These are phyloP conservation scores for Podaxis sp. DNA, from an alignment of 768 basidiomycete genomes.

Conservation along the genomic window DNA sequence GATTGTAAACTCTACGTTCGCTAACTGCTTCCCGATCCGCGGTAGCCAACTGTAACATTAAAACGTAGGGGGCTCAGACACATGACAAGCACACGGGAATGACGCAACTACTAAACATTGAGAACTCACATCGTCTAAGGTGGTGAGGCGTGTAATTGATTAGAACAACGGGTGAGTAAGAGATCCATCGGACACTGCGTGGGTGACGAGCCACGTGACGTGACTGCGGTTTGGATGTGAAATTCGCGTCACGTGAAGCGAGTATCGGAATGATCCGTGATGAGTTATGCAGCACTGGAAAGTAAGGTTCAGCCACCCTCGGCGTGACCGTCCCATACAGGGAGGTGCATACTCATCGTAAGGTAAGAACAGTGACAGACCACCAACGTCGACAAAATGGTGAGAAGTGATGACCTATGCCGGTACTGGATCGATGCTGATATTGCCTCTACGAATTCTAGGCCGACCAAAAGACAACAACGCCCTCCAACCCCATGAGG, in stretches of 20 bases:
- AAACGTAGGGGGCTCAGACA: neutral
- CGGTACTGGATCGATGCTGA: conserved; percentile 9
- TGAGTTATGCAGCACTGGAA: conserved; percentile 32
- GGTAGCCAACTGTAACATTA: neutral
- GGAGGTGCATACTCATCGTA: conserved; percentile 22
- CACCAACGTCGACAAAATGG: conserved; percentile 42
- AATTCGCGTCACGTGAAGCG: neutral
- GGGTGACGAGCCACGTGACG: neutral
- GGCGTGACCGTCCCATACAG: conserved; percentile 26
- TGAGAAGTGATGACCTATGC: conserved; percentile 23
- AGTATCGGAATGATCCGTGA: conserved; percentile 27
- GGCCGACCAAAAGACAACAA: conserved; percentile 82
- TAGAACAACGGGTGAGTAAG: neutral
- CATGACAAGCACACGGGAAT: neutral
- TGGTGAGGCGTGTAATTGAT: neutral
- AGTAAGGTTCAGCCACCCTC: conserved; percentile 44
- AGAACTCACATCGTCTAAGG: neutral
- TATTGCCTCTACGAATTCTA: conserved; percentile 27
- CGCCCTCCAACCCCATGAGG: conserved; percentile 92
- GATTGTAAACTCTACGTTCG: neutral
- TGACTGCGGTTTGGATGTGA: neutral
- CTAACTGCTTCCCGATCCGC: neutral
- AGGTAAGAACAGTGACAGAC: conserved; percentile 40
- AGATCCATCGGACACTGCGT: neutral
- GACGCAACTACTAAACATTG: neutral